These are phyloP conservation scores for Dactylellina parvicollis DNA, from an alignment of 2,329 filamentous ascomycete genomes.

Conservation along the genomic window DNA sequence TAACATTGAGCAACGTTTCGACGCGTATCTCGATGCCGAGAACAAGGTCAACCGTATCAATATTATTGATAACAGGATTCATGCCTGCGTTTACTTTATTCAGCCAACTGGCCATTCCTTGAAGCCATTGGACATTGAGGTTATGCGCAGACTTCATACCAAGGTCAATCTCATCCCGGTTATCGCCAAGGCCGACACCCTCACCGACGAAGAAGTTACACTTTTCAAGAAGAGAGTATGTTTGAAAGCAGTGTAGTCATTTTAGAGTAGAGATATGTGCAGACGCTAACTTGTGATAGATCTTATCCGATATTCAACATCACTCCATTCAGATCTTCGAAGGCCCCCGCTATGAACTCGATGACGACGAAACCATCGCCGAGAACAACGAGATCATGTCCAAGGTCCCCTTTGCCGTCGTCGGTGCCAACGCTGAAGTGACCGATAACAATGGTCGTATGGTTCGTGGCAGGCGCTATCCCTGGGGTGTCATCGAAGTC, in stretches of 20 bases:
- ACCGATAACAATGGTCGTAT: constrained; percentile 90
- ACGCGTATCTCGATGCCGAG: constrained; percentile 97
- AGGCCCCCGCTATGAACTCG: constrained; percentile 95
- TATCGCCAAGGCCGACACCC: constrained; percentile 97
- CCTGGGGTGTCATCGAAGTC: constrained; percentile 98
- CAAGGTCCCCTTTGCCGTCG: constrained; percentile 97
- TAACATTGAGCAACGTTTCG: constrained; percentile 99
- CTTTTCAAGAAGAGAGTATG: constrained; percentile 96
- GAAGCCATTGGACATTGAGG: constrained; percentile 98
- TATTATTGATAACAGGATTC: constrained; percentile 98
- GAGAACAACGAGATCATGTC: constrained; percentile 99
- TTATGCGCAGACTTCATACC: constrained; percentile 99
- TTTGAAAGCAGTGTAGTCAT: constrained; percentile 55
- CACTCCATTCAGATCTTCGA: constrained; percentile 99
- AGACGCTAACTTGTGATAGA: constrained; percentile 69
- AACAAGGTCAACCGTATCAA: constrained; percentile 99
- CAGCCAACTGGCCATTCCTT: constrained; percentile 98
- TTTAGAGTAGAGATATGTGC: no score
- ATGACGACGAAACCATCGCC: constrained; percentile 98
- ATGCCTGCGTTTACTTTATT: constrained; percentile 99
- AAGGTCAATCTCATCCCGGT: constrained; percentile 99
- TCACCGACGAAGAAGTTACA: constrained; percentile 94
- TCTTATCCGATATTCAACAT: constrained; percentile 94
- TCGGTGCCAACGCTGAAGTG: constrained; percentile 95
- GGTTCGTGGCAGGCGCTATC: constrained; percentile 94